phyloP scores from a whole-genome alignment of 176 grass and related monocot genomes.

The Bromus sterilis region DNA sequence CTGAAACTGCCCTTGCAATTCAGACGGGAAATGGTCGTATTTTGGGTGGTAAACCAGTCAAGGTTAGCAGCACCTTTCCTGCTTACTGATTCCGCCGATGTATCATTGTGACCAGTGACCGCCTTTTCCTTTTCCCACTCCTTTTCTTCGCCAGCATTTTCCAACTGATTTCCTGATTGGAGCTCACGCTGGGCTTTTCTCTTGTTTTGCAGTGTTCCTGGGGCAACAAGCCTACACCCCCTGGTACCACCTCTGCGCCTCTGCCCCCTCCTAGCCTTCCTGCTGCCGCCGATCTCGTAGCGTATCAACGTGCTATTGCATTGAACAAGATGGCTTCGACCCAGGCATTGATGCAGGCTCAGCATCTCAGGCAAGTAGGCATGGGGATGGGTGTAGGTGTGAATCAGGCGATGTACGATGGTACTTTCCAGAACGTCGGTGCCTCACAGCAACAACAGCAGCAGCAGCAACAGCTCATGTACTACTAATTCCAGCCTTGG shows the following conservation, averaged over 20 bases:
- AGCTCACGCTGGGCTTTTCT: not conserved
- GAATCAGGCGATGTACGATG: constrained; percentile 64
- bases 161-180: not conserved
- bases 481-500: constrained; percentile 41
- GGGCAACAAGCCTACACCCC: constrained; percentile 81
- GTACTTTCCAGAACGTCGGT: constrained; percentile 43
- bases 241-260: constrained; percentile 40
- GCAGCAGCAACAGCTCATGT: constrained; percentile 49
- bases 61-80: constrained; percentile 29
- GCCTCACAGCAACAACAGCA: constrained; percentile 26
- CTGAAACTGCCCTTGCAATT: constrained; percentile 69
- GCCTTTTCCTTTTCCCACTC: not conserved
- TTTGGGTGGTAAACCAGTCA: constrained; percentile 70
- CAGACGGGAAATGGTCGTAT: constrained; percentile 59
- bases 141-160: not conserved
- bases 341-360: constrained; percentile 50
- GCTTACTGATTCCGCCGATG: not conserved
- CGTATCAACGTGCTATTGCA: constrained; percentile 39
- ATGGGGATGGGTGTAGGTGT: constrained; percentile 55
- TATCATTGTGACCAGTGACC: not conserved
- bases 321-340: constrained; percentile 55
- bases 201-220: constrained; percentile 63
- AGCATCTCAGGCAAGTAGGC: constrained; percentile 63
- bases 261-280: constrained; percentile 51
- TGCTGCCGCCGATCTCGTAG: constrained; percentile 31